Evolutionary conservation across 768 basidiomycete species (phyloP).

Genomic region (Phanerochaete sordida): DNA sequence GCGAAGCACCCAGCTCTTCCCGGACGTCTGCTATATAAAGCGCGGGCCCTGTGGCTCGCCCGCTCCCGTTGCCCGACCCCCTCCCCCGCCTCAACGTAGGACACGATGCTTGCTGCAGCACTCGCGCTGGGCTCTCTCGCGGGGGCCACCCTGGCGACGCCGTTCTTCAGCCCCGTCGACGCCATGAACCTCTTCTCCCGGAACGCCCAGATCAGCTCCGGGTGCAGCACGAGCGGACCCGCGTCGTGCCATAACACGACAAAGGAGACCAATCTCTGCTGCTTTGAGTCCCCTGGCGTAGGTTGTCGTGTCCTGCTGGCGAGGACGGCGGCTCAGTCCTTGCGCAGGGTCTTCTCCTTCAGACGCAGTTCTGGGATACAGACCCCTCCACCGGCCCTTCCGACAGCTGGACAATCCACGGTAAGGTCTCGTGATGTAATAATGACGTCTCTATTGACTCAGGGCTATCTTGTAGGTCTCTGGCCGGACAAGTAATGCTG

Average conservation of each 20-base stretch:
- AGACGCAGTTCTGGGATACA: slow-evolving; percentile 75
- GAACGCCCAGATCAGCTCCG: slow-evolving; percentile 33
- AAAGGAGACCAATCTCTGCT: slow-evolving; percentile 44
- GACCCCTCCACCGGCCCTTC: slow-evolving; percentile 57
- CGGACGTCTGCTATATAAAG: not conserved
- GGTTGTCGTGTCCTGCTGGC: slow-evolving; percentile 19
- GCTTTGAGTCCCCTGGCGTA: slow-evolving; percentile 65
- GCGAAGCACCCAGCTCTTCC: too few species aligned
- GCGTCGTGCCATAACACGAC: slow-evolving; percentile 55
- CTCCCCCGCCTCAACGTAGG: not conserved
- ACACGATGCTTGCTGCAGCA: slow-evolving; percentile 21
- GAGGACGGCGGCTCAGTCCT: not conserved
- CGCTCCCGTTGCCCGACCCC: not conserved
- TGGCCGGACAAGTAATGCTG: slow-evolving; percentile 59
- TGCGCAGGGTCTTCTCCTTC: slow-evolving; percentile 56
- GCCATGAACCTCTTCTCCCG: slow-evolving; percentile 27
- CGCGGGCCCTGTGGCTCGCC: not conserved
- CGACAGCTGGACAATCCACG: slow-evolving; percentile 74
- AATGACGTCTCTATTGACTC: not conserved
- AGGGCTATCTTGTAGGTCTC: slow-evolving; percentile 37
- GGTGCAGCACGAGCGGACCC: slow-evolving; percentile 48
- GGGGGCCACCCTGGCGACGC: slow-evolving; percentile 19
- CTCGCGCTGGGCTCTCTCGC: slow-evolving; percentile 21
- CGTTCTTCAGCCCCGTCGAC: slow-evolving; percentile 17
- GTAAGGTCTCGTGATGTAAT: slow-evolving; percentile 26